phyloP scores from a whole-genome alignment of 2,329 filamentous ascomycete genomes.

The Cytospora leucostoma region DNA sequence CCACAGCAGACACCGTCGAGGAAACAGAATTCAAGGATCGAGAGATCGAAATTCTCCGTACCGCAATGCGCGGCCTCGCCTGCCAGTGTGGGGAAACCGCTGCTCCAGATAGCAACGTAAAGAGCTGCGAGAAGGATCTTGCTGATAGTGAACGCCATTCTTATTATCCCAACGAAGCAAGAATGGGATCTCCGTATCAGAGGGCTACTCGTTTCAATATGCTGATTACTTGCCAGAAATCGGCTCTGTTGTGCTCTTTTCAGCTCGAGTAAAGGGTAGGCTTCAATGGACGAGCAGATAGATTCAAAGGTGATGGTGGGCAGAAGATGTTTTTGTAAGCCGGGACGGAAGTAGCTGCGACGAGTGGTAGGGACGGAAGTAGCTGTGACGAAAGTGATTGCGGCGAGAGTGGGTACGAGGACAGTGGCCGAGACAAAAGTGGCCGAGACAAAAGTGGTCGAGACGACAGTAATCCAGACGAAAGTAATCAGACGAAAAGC shows the following conservation, averaged over 20 bases:
- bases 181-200: background rate
- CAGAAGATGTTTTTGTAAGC: too few species aligned
- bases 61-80: background rate
- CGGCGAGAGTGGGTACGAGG: too few species aligned
- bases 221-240: background rate
- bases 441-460: too few species aligned
- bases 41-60: background rate
- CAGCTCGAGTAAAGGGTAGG: background rate
- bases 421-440: too few species aligned
- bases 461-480: too few species aligned
- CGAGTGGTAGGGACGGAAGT: too few species aligned
- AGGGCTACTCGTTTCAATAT: too few species aligned
- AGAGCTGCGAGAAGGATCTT: constrained; percentile 7
- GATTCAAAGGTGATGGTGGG: too few species aligned
- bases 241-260: background rate
- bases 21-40: background rate
- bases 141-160: constrained; percentile 24
- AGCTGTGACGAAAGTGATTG: too few species aligned
- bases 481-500: too few species aligned
- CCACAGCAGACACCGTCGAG: background rate
- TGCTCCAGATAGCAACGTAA: background rate
- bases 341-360: too few species aligned
- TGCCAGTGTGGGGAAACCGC: background rate
- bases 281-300: too few species aligned
- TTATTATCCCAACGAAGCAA: constrained; percentile 8